Conservation (phyloP, 495 filamentous ascomycete genomes). For the Daldinia loculata region DNA sequence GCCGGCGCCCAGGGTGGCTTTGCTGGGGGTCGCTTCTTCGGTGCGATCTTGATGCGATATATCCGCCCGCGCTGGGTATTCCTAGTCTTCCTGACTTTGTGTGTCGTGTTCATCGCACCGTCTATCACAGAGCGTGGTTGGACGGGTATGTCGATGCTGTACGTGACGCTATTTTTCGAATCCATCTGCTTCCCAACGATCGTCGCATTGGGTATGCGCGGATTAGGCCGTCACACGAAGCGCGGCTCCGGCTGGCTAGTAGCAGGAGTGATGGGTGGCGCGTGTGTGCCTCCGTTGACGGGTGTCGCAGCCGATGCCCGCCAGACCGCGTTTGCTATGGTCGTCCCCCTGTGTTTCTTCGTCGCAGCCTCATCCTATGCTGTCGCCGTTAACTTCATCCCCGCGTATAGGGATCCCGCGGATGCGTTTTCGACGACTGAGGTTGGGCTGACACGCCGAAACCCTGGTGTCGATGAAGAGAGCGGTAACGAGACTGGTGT, state of each 20-base stretch:
- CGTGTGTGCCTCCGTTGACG: conserved; percentile 69
- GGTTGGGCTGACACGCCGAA: conserved; percentile 55
- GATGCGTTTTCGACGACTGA: conserved; percentile 66
- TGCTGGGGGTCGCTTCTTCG: conserved; percentile 71
- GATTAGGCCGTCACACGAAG: conserved; percentile 75
- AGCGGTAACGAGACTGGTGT: conserved; percentile 36
- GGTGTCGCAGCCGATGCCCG: conserved; percentile 63
- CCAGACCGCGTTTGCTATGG: conserved; percentile 56
- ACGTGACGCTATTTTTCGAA: conserved; percentile 73
- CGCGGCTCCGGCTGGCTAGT: conserved; percentile 69
- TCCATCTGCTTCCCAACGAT: conserved; percentile 75
- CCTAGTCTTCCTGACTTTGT: conserved; percentile 55
- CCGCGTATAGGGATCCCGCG: conserved; percentile 64
- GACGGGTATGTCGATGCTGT: conserved; percentile 66
- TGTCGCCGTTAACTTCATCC: conserved; percentile 69
- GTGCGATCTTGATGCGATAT: conserved; percentile 59
- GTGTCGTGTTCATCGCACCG: conserved; percentile 67
- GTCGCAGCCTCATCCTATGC: conserved; percentile 67
- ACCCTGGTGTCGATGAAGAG: conserved; percentile 37
- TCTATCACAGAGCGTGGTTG: conserved; percentile 62
- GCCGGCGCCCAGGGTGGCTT: conserved; percentile 74
- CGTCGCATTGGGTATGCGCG: conserved; percentile 71
- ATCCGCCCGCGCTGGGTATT: conserved; percentile 64
- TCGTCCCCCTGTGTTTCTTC: conserved; percentile 67
- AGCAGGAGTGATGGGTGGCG: conserved; percentile 69